phyloP scores from a whole-genome alignment of 1,284 basidiomycete species.

The Moesziomyces sp. region DNA sequence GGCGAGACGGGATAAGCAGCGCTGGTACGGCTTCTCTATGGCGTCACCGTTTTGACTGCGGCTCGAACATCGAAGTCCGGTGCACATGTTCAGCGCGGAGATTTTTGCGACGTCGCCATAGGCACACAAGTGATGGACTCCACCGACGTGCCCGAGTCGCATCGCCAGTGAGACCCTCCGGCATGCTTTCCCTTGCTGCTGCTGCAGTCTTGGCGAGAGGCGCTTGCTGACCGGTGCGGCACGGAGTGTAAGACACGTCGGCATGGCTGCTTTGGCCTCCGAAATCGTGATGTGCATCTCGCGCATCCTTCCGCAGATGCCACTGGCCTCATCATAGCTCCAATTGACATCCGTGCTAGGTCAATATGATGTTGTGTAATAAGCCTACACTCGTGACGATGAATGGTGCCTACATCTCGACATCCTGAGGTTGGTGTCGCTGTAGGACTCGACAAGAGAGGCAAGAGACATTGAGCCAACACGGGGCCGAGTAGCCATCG shows the following conservation, averaged over 20 bases:
- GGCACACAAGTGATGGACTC: neutral
- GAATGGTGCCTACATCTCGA: too few species aligned
- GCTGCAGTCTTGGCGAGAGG: neutral
- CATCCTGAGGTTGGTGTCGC: too few species aligned
- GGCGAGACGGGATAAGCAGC: too few species aligned
- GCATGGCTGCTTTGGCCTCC: neutral
- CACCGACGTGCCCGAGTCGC: neutral
- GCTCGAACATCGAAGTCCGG: neutral
- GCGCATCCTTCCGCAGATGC: too few species aligned
- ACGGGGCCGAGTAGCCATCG: neutral
- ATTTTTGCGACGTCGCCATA: neutral
- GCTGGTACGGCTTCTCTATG: neutral
- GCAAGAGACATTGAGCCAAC: neutral
- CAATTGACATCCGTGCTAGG: too few species aligned
- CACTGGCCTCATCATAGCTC: too few species aligned
- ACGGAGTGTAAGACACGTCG: neutral
- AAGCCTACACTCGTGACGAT: too few species aligned
- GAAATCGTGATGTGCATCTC: neutral
- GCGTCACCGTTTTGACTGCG: neutral
- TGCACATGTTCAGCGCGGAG: neutral
- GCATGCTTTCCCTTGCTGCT: neutral
- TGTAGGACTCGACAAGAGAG: too few species aligned
- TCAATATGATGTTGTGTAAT: too few species aligned
- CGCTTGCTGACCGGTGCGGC: neutral
- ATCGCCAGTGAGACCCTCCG: neutral